A percentile compares a stretch with the other conserved stretches of the same genome.
Evolutionary conservation across 2,329 filamentous ascomycete species (phyloP).

Genomic region (Orbilia oligospora): DNA sequence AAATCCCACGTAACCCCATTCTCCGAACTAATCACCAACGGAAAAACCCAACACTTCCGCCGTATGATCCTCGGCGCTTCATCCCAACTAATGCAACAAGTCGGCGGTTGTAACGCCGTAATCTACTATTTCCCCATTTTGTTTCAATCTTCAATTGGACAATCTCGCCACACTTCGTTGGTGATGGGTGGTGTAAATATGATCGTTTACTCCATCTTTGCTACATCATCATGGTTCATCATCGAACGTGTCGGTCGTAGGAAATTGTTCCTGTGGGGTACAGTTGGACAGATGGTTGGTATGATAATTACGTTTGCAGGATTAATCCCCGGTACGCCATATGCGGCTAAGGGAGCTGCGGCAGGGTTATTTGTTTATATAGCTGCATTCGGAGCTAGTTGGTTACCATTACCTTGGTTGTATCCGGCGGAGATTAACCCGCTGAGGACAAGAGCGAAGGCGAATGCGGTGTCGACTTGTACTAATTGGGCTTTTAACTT

Average conservation of each 20-base stretch:
- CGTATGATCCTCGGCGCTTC: conserved; percentile 75
- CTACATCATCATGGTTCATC: conserved; percentile 75
- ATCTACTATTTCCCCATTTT: conserved; percentile 66
- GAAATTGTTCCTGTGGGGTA: conserved; percentile 80
- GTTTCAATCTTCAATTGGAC: conserved; percentile 66
- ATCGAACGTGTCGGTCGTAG: conserved; percentile 78
- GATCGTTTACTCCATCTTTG: conserved; percentile 73
- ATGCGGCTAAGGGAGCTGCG: conserved; percentile 68
- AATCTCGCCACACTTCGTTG: conserved; percentile 68
- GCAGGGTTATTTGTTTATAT: conserved; percentile 80
- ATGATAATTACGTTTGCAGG: conserved; percentile 76
- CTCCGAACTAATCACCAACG: conserved; percentile 74
- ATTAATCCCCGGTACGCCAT: conserved; percentile 65
- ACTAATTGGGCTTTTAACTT: conserved; percentile 67
- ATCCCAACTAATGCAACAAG: conserved; percentile 76
- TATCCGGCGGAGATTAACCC: conserved; percentile 74
- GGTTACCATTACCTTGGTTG: conserved; percentile 76
- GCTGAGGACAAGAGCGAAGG: conserved; percentile 71
- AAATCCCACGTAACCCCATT: conserved; percentile 65
- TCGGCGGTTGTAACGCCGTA: conserved; percentile 71
- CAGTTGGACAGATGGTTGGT: conserved; percentile 74
- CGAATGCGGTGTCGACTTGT: conserved; percentile 76
- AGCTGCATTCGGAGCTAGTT: conserved; percentile 77
- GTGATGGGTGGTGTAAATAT: conserved; percentile 72
- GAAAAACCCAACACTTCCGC: conserved; percentile 77